Base-by-base conservation (phyloP, 208 protist species). In the Endotrypanum monterogeii region DNA sequence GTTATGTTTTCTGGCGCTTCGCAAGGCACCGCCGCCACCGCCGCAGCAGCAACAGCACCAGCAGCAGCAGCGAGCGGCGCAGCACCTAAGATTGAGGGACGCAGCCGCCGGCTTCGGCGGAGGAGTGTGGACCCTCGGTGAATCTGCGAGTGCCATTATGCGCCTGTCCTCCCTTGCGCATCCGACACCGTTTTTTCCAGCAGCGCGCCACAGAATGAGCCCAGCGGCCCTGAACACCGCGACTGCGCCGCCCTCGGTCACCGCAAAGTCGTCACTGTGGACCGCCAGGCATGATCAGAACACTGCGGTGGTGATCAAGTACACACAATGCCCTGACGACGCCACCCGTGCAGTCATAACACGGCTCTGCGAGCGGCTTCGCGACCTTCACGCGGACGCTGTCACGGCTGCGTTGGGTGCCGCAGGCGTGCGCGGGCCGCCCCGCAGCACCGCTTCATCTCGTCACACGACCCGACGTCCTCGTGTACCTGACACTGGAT, bases 291-390 rank as follows among this genome's bases (percentile, higher is more conserved):
- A 81, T 57, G 51, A 76, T 32, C 71, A 81, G 50, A 67, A 46
- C 35, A 67, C 65, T 2, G 70, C 76, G 12, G 76, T 81, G 23
- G 71, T 76, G 32, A 57, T 81, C 28, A 92, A 92, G 66, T 89
- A 85, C 78, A 83, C 86, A 48, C 75, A 83, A 30, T 92, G 88
- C 66, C 67, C 72, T 0, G 81, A 86, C 63, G 82, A 91, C 69
- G 83, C 82, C 39, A 88, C 84, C 35, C 86, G 85, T 8, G 71
- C 84, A 28, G 68, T 74, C 50, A 88, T 88, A 18, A 84, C 89
- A 6, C 67, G 80, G n/a, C 71, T 89, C 60, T 94, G 86, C 56
- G 84, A 90, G 56, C 81, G 82, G 32, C 82, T 94, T 23, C 83
- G 85, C 41, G 80, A 88, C 32, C 48, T 90, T 51, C 85, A 89